Evolutionary conservation across 148 eudicot species (phyloP).

Genomic region (Simmondsia chinensis): DNA sequence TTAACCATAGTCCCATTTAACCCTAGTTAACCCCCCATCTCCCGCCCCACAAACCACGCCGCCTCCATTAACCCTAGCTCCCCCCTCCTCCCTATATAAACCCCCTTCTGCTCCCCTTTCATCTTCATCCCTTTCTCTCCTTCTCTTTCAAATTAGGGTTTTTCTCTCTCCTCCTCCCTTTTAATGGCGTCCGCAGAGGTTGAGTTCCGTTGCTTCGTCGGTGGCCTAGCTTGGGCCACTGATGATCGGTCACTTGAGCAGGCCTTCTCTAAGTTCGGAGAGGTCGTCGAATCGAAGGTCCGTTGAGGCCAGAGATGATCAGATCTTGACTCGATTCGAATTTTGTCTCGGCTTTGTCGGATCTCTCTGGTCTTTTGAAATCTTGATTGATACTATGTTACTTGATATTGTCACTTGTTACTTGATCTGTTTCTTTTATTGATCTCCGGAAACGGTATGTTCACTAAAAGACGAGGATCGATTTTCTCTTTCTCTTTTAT

Average conservation of each 20-base stretch:
- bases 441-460: slow-evolving; percentile 78
- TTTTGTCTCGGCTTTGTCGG: slow-evolving; percentile 14
- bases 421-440: slow-evolving; percentile 37
- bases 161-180: neutral
- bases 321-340: slow-evolving; percentile 3
- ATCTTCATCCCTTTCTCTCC: slow-evolving; percentile 1
- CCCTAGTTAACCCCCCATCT: too few species aligned
- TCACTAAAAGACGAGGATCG: slow-evolving; percentile 43
- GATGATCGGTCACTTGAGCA: slow-evolving; percentile 35
- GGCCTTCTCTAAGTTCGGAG: slow-evolving; percentile 62
- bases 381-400: slow-evolving; percentile 21
- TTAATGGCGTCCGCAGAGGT: slow-evolving; percentile 51
- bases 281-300: slow-evolving; percentile 78
- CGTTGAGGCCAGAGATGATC: slow-evolving; percentile 40
- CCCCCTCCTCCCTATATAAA: slow-evolving; percentile 3
- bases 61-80: slow-evolving; percentile 14
- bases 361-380: neutral
- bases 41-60: too few species aligned
- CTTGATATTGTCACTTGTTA: slow-evolving; percentile 24
- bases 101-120: neutral
- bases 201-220: slow-evolving; percentile 86
- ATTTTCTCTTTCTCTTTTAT: slow-evolving; percentile 8
- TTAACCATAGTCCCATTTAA: too few species aligned
- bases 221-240: slow-evolving; percentile 93
- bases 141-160: neutral